Base-by-base conservation (phyloP, 1,139 yeast species). In the Pichia sp. region DNA sequence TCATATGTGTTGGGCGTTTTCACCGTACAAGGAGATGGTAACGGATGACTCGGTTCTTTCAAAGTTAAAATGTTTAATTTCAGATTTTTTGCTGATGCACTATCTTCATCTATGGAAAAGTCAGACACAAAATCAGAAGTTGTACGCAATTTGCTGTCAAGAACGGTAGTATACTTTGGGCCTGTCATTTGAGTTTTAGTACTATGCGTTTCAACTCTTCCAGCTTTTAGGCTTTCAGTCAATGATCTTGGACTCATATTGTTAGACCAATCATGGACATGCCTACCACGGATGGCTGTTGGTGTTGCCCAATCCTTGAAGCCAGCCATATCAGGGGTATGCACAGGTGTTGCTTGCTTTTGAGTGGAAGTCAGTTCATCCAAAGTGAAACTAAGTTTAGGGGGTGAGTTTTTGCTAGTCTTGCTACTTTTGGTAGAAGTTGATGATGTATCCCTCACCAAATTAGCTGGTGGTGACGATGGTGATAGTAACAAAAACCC, bases 251-350 rank as follows among this genome's bases (percentile, higher is more conserved):
- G 48, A 26, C 45, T 43, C n/a, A 33, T 18, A 28, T 45, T 34
- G 22, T 15, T 26, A 10, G 46, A 35, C 48, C 48, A 45, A 23
- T 43, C 45, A 30, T 45, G 46, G 14, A 43, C 22, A 28, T 39
- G 34, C 2, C 39, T 43, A 4, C 48, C 48, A 23, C 40, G 10
- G 7, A 45, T 45, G 0, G 47, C 36, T 6, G 36, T 32, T 19
- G 46, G 45, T 22, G 46, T 37, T 3, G 17, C 25, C 44, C 48
- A 42, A 24, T 39, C 44, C n/a, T 32, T 30, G 4, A 38, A 30
- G 24, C n/a, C 23, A 3, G 31, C 15, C 22, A 21, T 15, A 14
- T 32, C 34, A 18, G 40, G 15, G 17, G 38, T 32, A 5, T 26
- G 30, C 12, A 26, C 3, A 14, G 30, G 9, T 26, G 30, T 14